Evolutionary conservation across 1,284 basidiomycete genomes (phyloP), one percentile per base, ranked within the genome.

Genomic region (Marasmius oreades): DNA sequence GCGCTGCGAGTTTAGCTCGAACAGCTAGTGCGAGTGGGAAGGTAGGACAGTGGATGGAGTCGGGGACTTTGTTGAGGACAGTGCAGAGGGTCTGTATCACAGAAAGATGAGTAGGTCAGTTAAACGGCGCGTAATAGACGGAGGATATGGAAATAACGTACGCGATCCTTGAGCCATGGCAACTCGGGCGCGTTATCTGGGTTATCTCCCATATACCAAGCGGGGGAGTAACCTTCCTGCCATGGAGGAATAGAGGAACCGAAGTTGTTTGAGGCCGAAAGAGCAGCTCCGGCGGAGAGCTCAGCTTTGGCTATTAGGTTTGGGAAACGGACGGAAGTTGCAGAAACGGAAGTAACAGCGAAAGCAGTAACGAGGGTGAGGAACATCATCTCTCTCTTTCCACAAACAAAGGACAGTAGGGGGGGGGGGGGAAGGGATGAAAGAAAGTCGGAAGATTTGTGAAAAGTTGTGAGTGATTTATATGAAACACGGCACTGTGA

Each of bases 261-360:
- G 16, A 28, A 33, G 18, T 33, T 18, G 45, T 47, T 47, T 14
- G 45, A 22, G 12, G 20, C 26, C 11, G 47, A 31, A 11, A 50
- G 28, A 12, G 47, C 5, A 16, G 8, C 20, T 6, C 31, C 26
- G 2, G 47, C 47, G 10, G 47, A 16, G 31, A 5, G n/a, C 10
- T 31, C 24, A 46, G 45, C 16, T 12, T 50, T n/a, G 18, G 23
- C 26, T 16, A 16, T 50, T 12, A 50, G 47, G 12, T 50, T 50
- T 31, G 47, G 47, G 53, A 55, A 55, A 10, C 42, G 45, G 23
- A 47, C 23, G 24, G 45, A 47, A 54, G 5, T 22, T 6, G 53
- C 53, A 42, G 22, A 37, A 1, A 44, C 22, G 24, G 26, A 44
- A 18, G 24, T 18, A 24, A 43, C 31, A 43, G 52, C 42, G 28